phyloP scores from a whole-genome alignment of 2,329 filamentous ascomycete genomes.

The Fusarium albidum region DNA sequence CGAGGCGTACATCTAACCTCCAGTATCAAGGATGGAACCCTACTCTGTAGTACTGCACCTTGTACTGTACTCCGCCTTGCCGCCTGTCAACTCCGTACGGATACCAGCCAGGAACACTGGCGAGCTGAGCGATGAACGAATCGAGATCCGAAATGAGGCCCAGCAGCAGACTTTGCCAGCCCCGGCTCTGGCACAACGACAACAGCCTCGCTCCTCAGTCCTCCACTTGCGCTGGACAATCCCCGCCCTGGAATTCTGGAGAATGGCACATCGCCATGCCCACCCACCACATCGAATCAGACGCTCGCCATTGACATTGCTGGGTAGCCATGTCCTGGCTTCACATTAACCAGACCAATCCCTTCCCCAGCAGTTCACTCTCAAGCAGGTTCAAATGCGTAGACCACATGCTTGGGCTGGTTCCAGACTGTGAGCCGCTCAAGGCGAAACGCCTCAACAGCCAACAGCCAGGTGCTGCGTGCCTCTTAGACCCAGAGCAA shows the following conservation, averaged over 20 bases:
- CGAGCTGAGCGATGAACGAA: slow-evolving; percentile 18
- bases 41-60: too few species aligned
- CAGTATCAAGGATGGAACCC: slow-evolving; percentile 8
- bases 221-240: slow-evolving; percentile 1
- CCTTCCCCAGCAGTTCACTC: slow-evolving; percentile 15
- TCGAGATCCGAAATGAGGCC: slow-evolving; percentile 26
- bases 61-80: not conserved
- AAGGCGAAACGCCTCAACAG: slow-evolving; percentile 12
- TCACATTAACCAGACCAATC: slow-evolving; percentile 9
- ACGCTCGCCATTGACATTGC: slow-evolving; percentile 23
- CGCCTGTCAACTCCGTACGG: slow-evolving; percentile 1
- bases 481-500: slow-evolving; percentile 28
- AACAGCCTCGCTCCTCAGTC: slow-evolving; percentile 17
- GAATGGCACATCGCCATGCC: slow-evolving; percentile 33
- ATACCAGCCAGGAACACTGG: slow-evolving; percentile 5
- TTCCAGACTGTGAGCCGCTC: slow-evolving; percentile 13
- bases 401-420: slow-evolving; percentile 14
- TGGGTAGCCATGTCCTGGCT: slow-evolving; percentile 5
- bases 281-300: slow-evolving; percentile 32
- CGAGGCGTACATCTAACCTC: slow-evolving; percentile 20
- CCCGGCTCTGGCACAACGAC: slow-evolving; percentile 10
- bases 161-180: slow-evolving; percentile 20
- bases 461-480: slow-evolving; percentile 17
- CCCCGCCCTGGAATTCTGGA: slow-evolving; percentile 28
- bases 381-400: slow-evolving; percentile 9